Conservation (phyloP, 345 rosid species). For the Syzygium grande region DNA sequence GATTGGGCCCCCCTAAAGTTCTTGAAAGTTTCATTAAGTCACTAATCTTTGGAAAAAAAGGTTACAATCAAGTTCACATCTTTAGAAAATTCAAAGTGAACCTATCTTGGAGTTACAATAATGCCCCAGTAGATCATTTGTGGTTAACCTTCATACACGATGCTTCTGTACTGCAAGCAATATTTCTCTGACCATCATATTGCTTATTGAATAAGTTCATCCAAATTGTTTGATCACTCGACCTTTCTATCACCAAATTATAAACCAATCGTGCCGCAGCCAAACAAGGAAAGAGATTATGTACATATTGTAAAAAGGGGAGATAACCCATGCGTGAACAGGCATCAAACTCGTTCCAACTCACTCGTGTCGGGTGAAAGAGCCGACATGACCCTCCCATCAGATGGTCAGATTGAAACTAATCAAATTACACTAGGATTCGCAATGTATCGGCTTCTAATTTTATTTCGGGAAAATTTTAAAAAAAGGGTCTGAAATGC, state of each 20-base stretch:
- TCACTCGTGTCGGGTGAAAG: background rate
- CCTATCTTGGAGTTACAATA: background rate
- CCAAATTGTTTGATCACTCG: background rate
- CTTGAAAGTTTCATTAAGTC: background rate
- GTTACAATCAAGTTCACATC: background rate
- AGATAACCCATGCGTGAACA: background rate
- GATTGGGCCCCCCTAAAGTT: background rate
- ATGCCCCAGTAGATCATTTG: background rate
- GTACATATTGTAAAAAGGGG: background rate
- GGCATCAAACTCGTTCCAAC: background rate
- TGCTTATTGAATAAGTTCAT: background rate
- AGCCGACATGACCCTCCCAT: background rate
- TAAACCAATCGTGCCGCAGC: background rate
- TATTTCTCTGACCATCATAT: background rate
- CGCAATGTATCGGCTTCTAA: background rate
- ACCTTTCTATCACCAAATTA: background rate
- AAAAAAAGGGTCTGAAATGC: too few relatives aligned
- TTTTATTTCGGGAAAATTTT: background rate
- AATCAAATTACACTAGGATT: background rate
- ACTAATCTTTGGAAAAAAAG: background rate
- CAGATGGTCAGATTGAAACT: background rate
- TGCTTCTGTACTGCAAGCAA: background rate
- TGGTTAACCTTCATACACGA: background rate
- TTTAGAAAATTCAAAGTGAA: background rate
- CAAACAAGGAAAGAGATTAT: background rate